Evolutionary conservation across 306 rosid species (phyloP), one percentile per base, ranked within the genome.

Genomic region (Ormosia semicastrata): DNA sequence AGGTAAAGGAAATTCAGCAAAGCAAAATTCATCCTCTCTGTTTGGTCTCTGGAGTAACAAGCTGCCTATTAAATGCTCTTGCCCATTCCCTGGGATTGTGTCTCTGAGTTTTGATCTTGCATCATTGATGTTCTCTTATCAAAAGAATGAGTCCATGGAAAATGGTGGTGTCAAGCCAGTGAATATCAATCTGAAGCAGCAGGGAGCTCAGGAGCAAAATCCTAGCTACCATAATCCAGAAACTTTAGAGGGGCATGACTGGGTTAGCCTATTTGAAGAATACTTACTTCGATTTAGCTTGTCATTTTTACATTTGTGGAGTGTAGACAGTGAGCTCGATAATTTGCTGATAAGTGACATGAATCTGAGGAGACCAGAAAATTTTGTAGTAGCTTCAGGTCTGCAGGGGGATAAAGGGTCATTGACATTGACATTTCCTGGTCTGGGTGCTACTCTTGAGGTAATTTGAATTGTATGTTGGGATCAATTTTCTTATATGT

Each of bases 321-420:
- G 85, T 74, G 89, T 93, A 2, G 96, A 95, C 82, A 52, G 74
- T 40, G 93, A 87, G 75, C 99, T 95, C 62, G 99, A 95, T 82
- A 83, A 87, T 77, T 88, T 95, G 84, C 91, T 95, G 87, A 81
- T 86, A 77, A 86, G 86, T 83, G 93, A 93, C 70, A 90, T 95
- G 97, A 89, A 90, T 85, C 89, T 95, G 68, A 86, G 85, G 92
- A 93, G 90, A 84, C 97, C 98, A 33, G 89, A 88, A 71, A 86
- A 90, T 81, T 91, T 93, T 88, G 65, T 92, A 39, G 84, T 93
- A 53, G 91, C 91, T 85, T 89, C 94, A 60, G 99, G 99, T 80
- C 87, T 95, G 83, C 94, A 86, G 79, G 99, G 99, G 73, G 99
- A 95, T 84, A 90, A 88, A 84, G 99, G 99, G 40, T 93, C 99